Evolutionary conservation across 1,139 yeast genomes (phyloP).

Genomic region (Geotrichum fermentans): DNA sequence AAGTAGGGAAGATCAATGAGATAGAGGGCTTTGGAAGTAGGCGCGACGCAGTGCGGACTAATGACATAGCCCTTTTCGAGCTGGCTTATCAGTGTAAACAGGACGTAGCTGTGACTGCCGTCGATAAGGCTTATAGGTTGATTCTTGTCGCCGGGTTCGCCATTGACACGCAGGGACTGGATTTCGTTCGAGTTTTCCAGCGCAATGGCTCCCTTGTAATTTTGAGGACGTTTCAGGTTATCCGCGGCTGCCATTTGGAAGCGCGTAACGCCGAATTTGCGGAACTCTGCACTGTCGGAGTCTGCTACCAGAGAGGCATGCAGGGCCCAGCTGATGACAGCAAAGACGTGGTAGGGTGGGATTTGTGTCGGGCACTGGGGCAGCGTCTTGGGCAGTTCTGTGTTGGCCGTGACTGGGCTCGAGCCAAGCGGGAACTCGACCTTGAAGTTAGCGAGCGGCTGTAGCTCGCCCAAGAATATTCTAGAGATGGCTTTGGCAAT

Average conservation of each 20-base stretch:
- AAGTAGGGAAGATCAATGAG: slow-evolving; percentile 51
- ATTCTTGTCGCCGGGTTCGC: background rate
- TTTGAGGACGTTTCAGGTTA: slow-evolving; percentile 48
- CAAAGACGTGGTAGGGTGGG: slow-evolving; percentile 29
- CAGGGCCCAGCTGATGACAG: slow-evolving; percentile 78
- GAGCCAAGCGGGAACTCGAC: slow-evolving; percentile 52
- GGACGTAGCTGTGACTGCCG: slow-evolving; percentile 61
- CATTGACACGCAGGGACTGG: slow-evolving; percentile 3
- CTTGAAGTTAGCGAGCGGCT: slow-evolving; percentile 52
- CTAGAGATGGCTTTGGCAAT: slow-evolving; percentile 44
- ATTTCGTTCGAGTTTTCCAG: slow-evolving; percentile 24
- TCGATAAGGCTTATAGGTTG: slow-evolving; percentile 12
- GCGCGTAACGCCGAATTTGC: slow-evolving; percentile 59
- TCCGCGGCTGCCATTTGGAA: slow-evolving; percentile 64
- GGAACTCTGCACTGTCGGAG: slow-evolving; percentile 63
- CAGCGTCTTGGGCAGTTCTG: slow-evolving; percentile 10
- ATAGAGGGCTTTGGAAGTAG: slow-evolving; percentile 46
- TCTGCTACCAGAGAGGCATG: slow-evolving; percentile 83
- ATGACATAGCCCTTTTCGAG: slow-evolving; percentile 68
- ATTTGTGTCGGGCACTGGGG: slow-evolving; percentile 5
- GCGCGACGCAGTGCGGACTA: slow-evolving; percentile 62
- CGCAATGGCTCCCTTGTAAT: slow-evolving; percentile 44
- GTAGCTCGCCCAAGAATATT: slow-evolving; percentile 36
- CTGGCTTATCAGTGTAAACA: slow-evolving; percentile 55
- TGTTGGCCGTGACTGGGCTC: slow-evolving; percentile 18